phyloP scores from a whole-genome alignment of 2,329 filamentous ascomycete genomes.

The Aspergillus sp. region DNA sequence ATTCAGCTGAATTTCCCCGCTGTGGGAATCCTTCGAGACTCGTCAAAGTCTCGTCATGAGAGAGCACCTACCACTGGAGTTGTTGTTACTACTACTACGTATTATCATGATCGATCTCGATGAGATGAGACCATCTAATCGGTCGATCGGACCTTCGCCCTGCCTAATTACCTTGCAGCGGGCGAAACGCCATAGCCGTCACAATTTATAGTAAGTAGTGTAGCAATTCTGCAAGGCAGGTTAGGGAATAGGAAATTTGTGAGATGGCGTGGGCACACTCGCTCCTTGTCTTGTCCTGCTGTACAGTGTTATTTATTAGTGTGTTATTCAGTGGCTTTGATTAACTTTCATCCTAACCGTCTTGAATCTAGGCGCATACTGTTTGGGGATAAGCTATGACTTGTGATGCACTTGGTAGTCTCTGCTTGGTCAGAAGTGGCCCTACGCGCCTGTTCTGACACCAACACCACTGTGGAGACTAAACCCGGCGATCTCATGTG shows the following conservation, averaged over 20 bases:
- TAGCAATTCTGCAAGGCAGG: constrained; percentile 6
- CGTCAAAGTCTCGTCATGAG: background rate
- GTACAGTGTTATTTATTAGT: background rate
- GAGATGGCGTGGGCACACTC: background rate
- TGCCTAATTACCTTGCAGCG: constrained; percentile 19
- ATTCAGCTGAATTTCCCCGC: background rate
- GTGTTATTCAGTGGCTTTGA: background rate
- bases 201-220: background rate
- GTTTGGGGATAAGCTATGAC: constrained; percentile 24
- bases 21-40: background rate
- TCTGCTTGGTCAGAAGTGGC: constrained; percentile 10
- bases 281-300: background rate
- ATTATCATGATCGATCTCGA: constrained; percentile 10
- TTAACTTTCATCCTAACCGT: background rate
- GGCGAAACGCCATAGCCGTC: constrained; percentile 17
- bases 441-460: constrained; percentile 25
- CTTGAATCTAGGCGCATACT: background rate
- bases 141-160: constrained; percentile 14
- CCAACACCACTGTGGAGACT: constrained; percentile 26
- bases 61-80: background rate
- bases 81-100: background rate
- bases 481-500: constrained; percentile 23
- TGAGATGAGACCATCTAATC: constrained; percentile 3
- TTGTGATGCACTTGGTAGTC: constrained; percentile 6
- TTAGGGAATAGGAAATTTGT: background rate